Percentiles rank a stretch among this genome's conserved stretches.
Conservation (phyloP, 805 yeast genomes). For the Candida boleticola region DNA sequence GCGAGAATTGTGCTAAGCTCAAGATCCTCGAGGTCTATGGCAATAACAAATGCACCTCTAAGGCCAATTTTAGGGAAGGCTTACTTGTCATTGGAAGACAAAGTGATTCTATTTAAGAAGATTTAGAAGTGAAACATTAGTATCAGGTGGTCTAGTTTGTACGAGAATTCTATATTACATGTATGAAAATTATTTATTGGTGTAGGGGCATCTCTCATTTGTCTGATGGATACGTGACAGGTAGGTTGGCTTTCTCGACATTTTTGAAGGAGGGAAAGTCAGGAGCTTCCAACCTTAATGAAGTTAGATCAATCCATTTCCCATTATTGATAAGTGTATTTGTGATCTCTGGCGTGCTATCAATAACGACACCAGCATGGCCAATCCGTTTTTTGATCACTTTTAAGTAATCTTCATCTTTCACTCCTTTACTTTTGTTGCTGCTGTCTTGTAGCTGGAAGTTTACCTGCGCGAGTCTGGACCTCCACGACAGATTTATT, state of each 20-base stretch:
- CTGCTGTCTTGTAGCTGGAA: constrained; percentile 4
- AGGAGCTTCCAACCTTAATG: constrained; percentile 20
- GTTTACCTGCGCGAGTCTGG: constrained; percentile 21
- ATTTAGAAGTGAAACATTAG: no score
- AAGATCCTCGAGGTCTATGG: constrained; percentile 79
- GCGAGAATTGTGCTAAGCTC: constrained; percentile 59
- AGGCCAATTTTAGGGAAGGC: constrained; percentile 51
- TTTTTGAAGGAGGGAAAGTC: constrained; percentile 58
- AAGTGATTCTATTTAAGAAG: constrained; percentile 50
- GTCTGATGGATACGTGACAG: constrained; percentile 37
- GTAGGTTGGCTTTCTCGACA: constrained; percentile 58
- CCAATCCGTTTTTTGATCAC: background rate
- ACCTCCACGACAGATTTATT: constrained; percentile 23
- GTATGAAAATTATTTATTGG: no score
- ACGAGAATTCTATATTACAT: no score
- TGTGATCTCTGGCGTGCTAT: constrained; percentile 33
- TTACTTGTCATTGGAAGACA: constrained; percentile 73
- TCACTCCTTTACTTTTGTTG: background rate
- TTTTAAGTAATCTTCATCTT: background rate
- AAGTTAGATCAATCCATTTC: constrained; percentile 19
- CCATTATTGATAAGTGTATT: constrained; percentile 21
- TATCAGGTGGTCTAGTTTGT: no score
- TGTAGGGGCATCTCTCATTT: no score
- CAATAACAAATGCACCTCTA: constrained; percentile 60
- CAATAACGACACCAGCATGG: constrained; percentile 18